Evolutionary conservation across 2,329 filamentous ascomycete species (phyloP), one percentile per base, ranked within the genome.

Genomic region (Mycosphaerella sp.): DNA sequence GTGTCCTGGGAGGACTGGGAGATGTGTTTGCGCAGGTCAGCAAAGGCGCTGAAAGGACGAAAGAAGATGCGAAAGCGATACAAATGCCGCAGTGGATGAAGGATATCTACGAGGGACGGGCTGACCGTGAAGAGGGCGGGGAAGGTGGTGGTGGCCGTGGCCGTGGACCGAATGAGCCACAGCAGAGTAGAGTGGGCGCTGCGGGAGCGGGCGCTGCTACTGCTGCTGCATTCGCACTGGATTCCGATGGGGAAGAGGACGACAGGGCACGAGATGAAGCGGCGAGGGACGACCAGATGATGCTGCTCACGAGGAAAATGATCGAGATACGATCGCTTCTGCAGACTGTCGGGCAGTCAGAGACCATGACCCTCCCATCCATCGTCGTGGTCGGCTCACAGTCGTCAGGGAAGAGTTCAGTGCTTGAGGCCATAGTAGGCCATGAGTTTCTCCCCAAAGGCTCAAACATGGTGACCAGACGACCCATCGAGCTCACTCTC

Each of bases 331-430:
- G 95, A 62, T 91, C 85, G 62, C 89, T 98, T 53, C 78, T 98
- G 23, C 87, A 95, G 67, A 89, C 85, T 26, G 87, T 98, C 45
- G 95, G 91, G 34, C 92, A 98, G 74, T 95, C 91, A 0, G 89
- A 86, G 60, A 83, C 88, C 2, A 76, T 98, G 59, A 92, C 87
- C 1, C 75, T 98, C 21, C 93, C 93, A 0, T 97, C 95, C 0
- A 98, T 98, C 54, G 93, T 98, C n/a, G 93, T 98, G 38, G 96
- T 98, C 63, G 93, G 93, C 23, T 98, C 93, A 2, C 93, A 98
- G 69, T 98, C 93, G 0, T 97, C 93, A 0, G 93, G 93, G 40
- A 98, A 98, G 75, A 97, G 92, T 67, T 98, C 93, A 1, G 93
- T 98, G 1, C 72, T 98, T 45, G 93, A 98, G 71, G 89, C 93